Evolutionary conservation across 2,329 filamentous ascomycete species (phyloP).

Genomic region (Fusarium sp.): DNA sequence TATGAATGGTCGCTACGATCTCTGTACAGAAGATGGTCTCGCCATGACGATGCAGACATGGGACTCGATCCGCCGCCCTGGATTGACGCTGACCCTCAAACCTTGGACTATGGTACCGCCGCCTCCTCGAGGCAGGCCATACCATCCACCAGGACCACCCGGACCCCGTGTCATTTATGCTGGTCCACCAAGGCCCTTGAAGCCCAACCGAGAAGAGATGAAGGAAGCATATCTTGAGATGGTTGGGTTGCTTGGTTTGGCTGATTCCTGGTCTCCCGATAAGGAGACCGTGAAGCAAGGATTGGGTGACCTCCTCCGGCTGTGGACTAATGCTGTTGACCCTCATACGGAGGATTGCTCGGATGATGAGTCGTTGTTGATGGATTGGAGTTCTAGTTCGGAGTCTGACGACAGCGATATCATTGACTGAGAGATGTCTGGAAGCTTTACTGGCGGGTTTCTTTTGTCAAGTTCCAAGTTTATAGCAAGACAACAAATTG

Average conservation of each 20-base stretch:
- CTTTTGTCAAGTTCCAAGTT: background rate
- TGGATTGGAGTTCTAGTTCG: background rate
- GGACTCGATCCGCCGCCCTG: constrained; percentile 1
- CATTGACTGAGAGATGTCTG: background rate
- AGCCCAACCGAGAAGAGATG: background rate
- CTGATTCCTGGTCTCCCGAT: accelerated
- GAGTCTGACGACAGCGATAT: background rate
- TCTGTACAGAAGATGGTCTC: background rate
- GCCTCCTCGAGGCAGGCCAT: too few species aligned
- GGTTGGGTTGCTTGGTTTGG: background rate
- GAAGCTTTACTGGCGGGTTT: too few species aligned
- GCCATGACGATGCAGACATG: background rate
- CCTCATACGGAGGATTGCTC: background rate
- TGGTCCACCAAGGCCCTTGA: background rate
- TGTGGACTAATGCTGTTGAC: constrained; percentile 14
- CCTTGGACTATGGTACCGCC: background rate
- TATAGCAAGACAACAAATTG: background rate
- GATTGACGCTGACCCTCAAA: background rate
- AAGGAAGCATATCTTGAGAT: background rate
- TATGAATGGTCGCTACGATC: background rate
- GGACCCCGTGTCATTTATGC: too few species aligned
- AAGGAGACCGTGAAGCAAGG: background rate
- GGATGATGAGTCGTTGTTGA: background rate
- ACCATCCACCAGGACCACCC: background rate
- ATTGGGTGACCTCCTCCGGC: background rate